Base-by-base conservation (phyloP, 2,329 filamentous ascomycete species). In the Cercospora berteroae region DNA sequence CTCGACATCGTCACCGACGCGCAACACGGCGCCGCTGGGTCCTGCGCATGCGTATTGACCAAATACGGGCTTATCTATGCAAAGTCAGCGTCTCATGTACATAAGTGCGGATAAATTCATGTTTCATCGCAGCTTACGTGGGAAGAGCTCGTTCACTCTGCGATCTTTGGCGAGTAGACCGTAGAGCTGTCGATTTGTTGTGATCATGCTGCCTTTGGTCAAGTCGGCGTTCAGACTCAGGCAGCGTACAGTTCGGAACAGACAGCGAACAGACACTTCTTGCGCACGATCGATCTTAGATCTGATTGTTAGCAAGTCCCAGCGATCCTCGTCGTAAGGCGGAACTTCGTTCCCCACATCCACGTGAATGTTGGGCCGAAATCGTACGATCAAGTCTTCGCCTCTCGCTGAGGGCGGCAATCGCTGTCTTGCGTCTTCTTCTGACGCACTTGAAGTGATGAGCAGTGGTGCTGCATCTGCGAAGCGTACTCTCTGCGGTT, bases 31-130 rank as follows among this genome's bases (percentile, higher is more conserved):
- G 33, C 76, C 76, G 39, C 74, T 76, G 1, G 76, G 76, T 27
- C 76, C 76, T n/a, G 76, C 76, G 60, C 76, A 77, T 16, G 76
- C 76, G 63, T 77, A 77, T 61, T 77, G 76, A n/a, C 76, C 76
- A 39, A 77, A 77, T 7, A 77, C 76, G 13, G 76, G 76, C 65
- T 76, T 76, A 50, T 77, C 74, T 76, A 20, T 18, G 55, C 5
- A 29, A 31, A 33, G 50, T 71, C 31, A 72, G 70, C 55, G 29
- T 18, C 23, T 2, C 29, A 31, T 31, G 8, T 9, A 31, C 29
- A 31, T 9, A 31, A 31, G 7, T 31, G 29, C 29, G 29, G 29
- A 31, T 31, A 31, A 31, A 9, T 31, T 31, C 3, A 3, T 31
- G 29, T 31, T 31, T 31, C 29, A 31, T 31, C 20, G 10, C 33